phyloP scores from a whole-genome alignment of 768 basidiomycete genomes.

The Tulasnella sp. region DNA sequence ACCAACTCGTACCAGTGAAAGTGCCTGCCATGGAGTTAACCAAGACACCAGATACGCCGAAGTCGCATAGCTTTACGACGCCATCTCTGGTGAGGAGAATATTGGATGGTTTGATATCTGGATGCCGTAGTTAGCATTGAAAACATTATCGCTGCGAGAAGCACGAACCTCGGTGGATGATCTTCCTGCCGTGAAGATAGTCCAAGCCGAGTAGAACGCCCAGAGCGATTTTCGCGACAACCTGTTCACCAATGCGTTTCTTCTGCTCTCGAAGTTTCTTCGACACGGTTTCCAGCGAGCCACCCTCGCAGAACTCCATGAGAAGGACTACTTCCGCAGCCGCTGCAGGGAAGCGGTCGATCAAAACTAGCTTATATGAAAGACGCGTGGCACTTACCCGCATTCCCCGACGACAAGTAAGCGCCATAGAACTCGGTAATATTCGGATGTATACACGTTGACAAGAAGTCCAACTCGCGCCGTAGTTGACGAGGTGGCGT shows the following conservation, averaged over 20 bases:
- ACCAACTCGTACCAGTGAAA: conserved; percentile 95
- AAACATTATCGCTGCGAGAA: not conserved
- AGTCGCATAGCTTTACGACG: conserved; percentile 86
- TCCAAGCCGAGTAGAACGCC: conserved; percentile 90
- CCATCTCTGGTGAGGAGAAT: conserved; percentile 85
- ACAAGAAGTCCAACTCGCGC: conserved; percentile 85
- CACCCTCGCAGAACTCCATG: conserved; percentile 77
- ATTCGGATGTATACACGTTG: conserved; percentile 72
- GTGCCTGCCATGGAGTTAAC: conserved; percentile 87
- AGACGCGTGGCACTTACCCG: not conserved
- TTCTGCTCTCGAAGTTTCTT: conserved; percentile 72
- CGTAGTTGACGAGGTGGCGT: conserved; percentile 67
- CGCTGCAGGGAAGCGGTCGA: not conserved
- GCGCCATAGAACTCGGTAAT: conserved; percentile 91
- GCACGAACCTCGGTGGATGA: conserved; percentile 68
- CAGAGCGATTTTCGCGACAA: conserved; percentile 86
- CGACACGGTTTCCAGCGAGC: conserved; percentile 83
- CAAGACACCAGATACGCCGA: conserved; percentile 95
- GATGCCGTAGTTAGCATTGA: not conserved
- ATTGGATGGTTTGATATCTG: conserved; percentile 89
- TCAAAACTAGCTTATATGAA: not conserved
- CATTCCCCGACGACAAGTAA: conserved; percentile 29
- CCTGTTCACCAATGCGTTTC: conserved; percentile 74
- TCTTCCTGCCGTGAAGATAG: conserved; percentile 83
- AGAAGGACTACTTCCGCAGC: conserved; percentile 86